Conservation (phyloP, 331 rosid genomes). For the Quercus lobata region DNA sequence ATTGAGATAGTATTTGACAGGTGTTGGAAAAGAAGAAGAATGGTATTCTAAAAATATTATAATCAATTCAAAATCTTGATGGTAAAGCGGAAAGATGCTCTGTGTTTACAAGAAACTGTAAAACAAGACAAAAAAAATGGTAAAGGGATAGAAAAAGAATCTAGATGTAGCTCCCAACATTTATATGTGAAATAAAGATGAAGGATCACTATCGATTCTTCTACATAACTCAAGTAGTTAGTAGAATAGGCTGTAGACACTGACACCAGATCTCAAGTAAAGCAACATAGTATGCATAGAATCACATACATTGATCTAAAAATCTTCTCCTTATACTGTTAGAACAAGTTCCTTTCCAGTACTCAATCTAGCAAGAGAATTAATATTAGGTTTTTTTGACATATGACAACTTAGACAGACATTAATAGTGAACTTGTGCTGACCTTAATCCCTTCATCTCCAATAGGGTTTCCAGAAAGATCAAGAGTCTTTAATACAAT, state of each 20-base stretch:
- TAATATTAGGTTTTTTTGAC: not conserved
- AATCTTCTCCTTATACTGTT: not conserved
- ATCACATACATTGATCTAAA: not conserved
- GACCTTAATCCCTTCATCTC: conserved; percentile 96
- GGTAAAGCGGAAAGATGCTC: not conserved
- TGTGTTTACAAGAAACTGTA: not conserved
- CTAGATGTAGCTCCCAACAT: not conserved
- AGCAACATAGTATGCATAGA: not conserved
- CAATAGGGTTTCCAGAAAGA: conserved; percentile 95
- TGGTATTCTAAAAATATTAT: not conserved
- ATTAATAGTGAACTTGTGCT: conserved; percentile 10
- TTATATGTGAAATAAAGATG: not conserved
- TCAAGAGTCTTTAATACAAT: conserved; percentile 75
- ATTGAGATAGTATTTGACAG: not conserved
- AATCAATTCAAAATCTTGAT: not conserved
- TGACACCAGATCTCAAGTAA: not conserved
- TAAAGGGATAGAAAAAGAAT: not conserved
- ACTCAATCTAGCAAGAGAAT: not conserved
- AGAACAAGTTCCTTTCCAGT: not conserved
- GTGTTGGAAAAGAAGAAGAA: not conserved
- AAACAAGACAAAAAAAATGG: not conserved
- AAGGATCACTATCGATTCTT: not conserved
- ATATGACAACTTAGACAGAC: not conserved
- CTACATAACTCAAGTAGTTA: not conserved
- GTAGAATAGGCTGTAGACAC: too few relatives aligned